Base-by-base conservation (phyloP, 2,329 filamentous ascomycete genomes). In the Ophiocordyceps australis region DNA sequence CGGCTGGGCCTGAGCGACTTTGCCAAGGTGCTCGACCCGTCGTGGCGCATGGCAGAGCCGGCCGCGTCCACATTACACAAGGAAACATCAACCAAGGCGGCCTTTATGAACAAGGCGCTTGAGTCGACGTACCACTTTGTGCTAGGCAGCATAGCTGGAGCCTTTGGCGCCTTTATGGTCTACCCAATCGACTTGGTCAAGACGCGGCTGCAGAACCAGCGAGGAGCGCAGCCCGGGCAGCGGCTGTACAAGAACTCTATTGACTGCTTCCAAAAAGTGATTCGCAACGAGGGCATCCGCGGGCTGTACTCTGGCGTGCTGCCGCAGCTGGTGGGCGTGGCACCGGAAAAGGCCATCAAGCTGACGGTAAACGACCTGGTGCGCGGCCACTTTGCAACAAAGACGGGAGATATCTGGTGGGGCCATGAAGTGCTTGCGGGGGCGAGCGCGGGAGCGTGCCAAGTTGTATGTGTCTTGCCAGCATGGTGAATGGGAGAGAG, bases 341-440 rank as follows among this genome's bases (percentile, higher is more conserved):
- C 89, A n/a, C 89, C 89, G 3, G 89, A 98, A 52, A 98, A 98
- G 62, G 89, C 89, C 39, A 98, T 98, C 59, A 98, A 98, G 61
- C 70, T 98, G 35, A 98, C 89, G 0, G 85, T 98, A 43, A 98
- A 98, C 53, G 89, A 98, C 46, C 55, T 98, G 28, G 82, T 91
- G 14, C 75, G 89, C 43, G 64, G 67, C 7, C 63, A 66, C 36
- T 75, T 85, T 43, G 78, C 74, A 4, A 74, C 82, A 42, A 71
- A 83, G 41, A 67, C 81, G 34, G 76, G 78, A 25, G 59, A 69
- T 31, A 93, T 98, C 43, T 64, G 60, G 43, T 54, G 70, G 39
- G 55, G 59, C 17, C 59, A 73, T 33, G 89, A 98, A 55, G 57
- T 95, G 32, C 35, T 98, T 23, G 79, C 89, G 32, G 89, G 89